Evolutionary conservation across 1,284 basidiomycete genomes (phyloP).

Genomic region (Austropuccinia psidii): DNA sequence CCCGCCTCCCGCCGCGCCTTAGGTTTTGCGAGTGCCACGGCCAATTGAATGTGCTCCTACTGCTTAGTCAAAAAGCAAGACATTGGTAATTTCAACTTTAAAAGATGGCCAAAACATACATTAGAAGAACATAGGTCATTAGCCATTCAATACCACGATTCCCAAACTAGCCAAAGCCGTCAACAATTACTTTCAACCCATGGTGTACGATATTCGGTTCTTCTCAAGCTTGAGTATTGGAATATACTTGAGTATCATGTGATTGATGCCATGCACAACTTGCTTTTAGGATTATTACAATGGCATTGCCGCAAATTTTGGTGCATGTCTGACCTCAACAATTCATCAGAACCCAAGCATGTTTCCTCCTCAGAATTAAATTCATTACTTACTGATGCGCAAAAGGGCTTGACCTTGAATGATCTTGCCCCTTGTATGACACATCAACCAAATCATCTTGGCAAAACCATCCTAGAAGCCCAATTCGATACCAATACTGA

Average conservation of each 20-base stretch:
- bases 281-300: background rate
- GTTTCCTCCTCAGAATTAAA: background rate
- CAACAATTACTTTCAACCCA: background rate
- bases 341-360: background rate
- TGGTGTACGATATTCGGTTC: constrained; percentile 2
- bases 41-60: constrained; percentile 34
- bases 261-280: constrained; percentile 27
- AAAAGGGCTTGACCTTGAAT: background rate
- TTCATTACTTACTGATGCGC: background rate
- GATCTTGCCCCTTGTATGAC: background rate
- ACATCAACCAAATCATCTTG: background rate
- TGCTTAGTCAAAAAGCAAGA: constrained; percentile 1
- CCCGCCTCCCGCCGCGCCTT: constrained; percentile 30
- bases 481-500: background rate
- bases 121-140: background rate
- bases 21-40: constrained; percentile 16
- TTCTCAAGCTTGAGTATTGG: constrained; percentile 12
- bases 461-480: background rate
- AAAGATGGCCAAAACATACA: background rate
- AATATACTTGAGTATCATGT: constrained; percentile 20
- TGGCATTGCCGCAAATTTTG: constrained; percentile 13
- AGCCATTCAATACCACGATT: background rate
- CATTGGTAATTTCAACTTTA: background rate
- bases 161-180: background rate
- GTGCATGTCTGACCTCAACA: constrained; percentile 14